These are phyloP conservation scores for Mycena citricolor DNA, from an alignment of 1,284 basidiomycete species.

Conservation along the genomic window DNA sequence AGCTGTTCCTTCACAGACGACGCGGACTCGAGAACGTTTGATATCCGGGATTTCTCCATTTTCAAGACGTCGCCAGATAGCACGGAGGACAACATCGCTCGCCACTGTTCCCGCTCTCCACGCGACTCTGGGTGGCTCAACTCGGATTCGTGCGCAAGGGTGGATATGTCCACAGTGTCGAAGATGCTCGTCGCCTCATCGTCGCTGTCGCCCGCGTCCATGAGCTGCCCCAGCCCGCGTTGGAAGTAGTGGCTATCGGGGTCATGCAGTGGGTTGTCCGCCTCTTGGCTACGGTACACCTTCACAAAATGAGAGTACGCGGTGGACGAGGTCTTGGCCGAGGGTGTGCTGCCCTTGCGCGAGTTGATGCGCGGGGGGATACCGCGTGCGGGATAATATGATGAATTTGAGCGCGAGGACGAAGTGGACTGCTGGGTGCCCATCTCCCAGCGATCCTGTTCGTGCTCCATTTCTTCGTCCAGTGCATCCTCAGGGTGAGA, in stretches of 20 bases:
- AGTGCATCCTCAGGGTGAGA: constrained; percentile 67
- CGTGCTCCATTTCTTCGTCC: constrained; percentile 43
- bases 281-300: constrained; percentile 66
- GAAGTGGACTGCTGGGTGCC: constrained; percentile 12
- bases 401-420: constrained; percentile 33
- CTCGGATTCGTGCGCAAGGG: constrained; percentile 59
- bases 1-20: constrained; percentile 68
- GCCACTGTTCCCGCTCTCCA: constrained; percentile 88
- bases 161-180: constrained; percentile 34
- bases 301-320: constrained; percentile 73
- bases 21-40: constrained; percentile 66
- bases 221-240: constrained; percentile 65
- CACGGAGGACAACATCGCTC: constrained; percentile 90
- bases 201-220: constrained; percentile 73
- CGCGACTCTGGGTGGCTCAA: constrained; percentile 67
- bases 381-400: constrained; percentile 25
- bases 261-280: constrained; percentile 68
- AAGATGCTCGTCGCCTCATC: constrained; percentile 57
- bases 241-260: constrained; percentile 76
- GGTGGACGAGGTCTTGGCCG: constrained; percentile 9
- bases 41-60: constrained; percentile 89
- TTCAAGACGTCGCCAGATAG: constrained; percentile 90
- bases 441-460: constrained; percentile 41
- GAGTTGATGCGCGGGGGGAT: constrained; percentile 9
- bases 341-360: constrained; percentile 9